Evolutionary conservation across 2,329 filamentous ascomycete species (phyloP), one percentile per base, ranked within the genome.

Genomic region (Sclerotiophoma versabilis): DNA sequence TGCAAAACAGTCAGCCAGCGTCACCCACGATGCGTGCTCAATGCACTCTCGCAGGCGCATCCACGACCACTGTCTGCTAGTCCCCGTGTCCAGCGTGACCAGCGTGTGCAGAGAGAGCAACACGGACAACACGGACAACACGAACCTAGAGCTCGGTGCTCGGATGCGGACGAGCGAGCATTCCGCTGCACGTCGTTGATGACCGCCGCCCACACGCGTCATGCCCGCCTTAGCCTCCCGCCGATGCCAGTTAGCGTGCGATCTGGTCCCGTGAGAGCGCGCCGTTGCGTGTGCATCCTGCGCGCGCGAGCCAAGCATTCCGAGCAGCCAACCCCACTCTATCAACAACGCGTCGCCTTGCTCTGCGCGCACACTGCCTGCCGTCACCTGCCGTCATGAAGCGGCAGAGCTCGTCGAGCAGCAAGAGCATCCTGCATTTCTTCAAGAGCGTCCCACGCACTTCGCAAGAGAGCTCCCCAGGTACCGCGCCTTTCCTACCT

Each of bases 91-190:
- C 25, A 38, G 23, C n/a, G 9, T 23, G 23, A n/a, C n/a, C n/a
- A n/a, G n/a, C n/a, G n/a, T n/a, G n/a, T n/a, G n/a, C n/a, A n/a
- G n/a, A n/a, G n/a, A n/a, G n/a, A n/a, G n/a, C n/a, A n/a, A n/a
- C n/a, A n/a, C n/a, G n/a, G n/a, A n/a, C n/a, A n/a, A n/a, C n/a
- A n/a, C 14, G 11, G 17, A 30, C 27, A 30, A 12, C 5, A 11
- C 23, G 10, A 38, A 33, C 38, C 23, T n/a, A 22, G 19, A 20
- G 27, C 29, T 14, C 29, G 33, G 23, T 32, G 49, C 23, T 43
- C 62, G 60, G 60, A 63, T 60, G 56, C 54, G 56, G 62, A 59
- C 52, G 44, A 50, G 44, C 37, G 36, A 54, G 44, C 54, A 59
- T 56, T 60, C 59, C 61, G 61, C 57, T 62, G 59, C 57, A 52